Evolutionary conservation across 306 rosid genomes (phyloP), one percentile per base, ranked within the genome.

Genomic region (Glycyrrhiza uralensis): DNA sequence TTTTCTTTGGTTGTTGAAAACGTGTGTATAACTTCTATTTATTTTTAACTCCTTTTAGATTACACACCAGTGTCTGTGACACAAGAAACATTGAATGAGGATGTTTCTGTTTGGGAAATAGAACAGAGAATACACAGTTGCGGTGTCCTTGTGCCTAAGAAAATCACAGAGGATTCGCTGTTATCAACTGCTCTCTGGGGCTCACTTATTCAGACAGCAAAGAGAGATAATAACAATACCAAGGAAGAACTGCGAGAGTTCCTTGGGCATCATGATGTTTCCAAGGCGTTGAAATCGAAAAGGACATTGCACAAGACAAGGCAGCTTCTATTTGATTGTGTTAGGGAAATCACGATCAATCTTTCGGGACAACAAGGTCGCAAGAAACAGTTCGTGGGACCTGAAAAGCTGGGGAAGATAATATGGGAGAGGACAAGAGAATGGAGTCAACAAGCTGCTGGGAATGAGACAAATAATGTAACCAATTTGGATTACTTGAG

Each of bases 291-390:
- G 78, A 82, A 83, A 78, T 85, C 88, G 1, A 86, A 78, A 75
- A 79, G 76, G 22, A 70, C 84, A 44, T 33, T 87, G 63, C 82
- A 81, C 60, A 82, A 84, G 75, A 82, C 90, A 35, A 86, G 86
- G 76, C 91, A 80, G 73, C 75, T 91, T 7, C 62, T 91, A 26
- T 91, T 95, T 64, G 87, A 88, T 63, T 91, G 86, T 74, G 88
- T 85, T 57, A 84, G 87, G 77, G 93, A 92, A 57, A 79, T 86
- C 22, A 77, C 83, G 1, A 76, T 51, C 54, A 71, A 72, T 22
- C 66, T 74, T 24, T 69, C 64, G 28, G 77, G n/a, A 15, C 7
- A 15, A 15, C 38, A n/a, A 11, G 59, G 33, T 49, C 1, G 24
- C 72, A 69, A n/a, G n/a, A n/a, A 35, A 13, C 50, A 69, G 29